Evolutionary conservation across 225 moss, liverwort and hornwort species (phyloP).

Genomic region (Climacium dendroides): DNA sequence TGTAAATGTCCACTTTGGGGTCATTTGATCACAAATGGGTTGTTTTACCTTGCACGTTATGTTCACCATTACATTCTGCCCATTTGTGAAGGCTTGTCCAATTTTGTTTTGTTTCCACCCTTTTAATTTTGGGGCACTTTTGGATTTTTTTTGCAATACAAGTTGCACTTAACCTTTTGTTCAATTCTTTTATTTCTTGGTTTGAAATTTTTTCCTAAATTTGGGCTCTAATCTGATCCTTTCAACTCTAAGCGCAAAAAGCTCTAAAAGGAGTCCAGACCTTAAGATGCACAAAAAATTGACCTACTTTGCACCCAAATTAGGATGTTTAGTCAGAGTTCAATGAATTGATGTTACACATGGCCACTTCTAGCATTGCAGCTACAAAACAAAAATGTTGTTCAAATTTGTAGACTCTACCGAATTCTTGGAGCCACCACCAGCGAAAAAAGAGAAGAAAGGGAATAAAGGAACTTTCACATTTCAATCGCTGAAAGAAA

Average conservation of each 20-base stretch:
- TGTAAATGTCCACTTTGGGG: too few species aligned
- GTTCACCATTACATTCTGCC: too few species aligned
- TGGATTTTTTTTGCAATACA: too few species aligned
- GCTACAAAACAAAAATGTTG: background rate
- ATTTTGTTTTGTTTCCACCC: too few species aligned
- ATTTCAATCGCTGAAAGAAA: background rate
- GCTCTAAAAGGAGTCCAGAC: background rate
- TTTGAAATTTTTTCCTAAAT: background rate
- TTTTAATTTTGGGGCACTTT: accelerated
- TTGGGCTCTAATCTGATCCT: background rate
- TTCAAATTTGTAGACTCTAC: too few species aligned
- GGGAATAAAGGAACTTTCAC: background rate
- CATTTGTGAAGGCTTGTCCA: too few species aligned
- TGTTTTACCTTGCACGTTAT: too few species aligned
- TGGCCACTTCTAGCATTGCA: background rate
- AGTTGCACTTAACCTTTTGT: background rate
- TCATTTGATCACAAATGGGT: too few species aligned
- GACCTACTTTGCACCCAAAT: background rate
- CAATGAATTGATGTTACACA: too few species aligned
- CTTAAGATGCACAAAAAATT: background rate
- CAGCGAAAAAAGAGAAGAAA: background rate
- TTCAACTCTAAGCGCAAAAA: background rate
- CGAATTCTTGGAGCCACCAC: background rate
- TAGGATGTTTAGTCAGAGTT: background rate
- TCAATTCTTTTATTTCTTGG: background rate